A percentile compares a stretch with the other conserved stretches of the same genome.
Evolutionary conservation across 306 rosid species (phyloP).

Genomic region (Argentina anserina): DNA sequence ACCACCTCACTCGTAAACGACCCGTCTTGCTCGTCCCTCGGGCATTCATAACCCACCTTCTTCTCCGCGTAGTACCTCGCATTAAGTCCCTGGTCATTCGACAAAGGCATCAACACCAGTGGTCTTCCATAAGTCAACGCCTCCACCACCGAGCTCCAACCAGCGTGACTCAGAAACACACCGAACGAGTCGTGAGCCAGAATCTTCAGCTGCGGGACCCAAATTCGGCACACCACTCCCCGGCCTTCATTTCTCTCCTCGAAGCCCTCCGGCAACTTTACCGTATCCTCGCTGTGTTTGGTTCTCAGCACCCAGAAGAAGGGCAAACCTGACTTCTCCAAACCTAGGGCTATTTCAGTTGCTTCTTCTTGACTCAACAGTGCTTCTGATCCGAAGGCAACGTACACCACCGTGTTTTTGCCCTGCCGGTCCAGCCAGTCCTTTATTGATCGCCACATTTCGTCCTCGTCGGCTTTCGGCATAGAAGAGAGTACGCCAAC

Average conservation of each 20-base stretch:
- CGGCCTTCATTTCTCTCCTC: constrained; percentile 33
- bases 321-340: constrained; percentile 33
- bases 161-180: constrained; percentile 42
- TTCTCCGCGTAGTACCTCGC: constrained; percentile 39
- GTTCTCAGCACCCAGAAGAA: constrained; percentile 41
- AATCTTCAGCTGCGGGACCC: constrained; percentile 45
- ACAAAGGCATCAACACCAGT: constrained; percentile 23
- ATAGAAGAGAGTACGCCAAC: constrained; percentile 16
- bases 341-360: constrained; percentile 37
- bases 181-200: constrained; percentile 36
- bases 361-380: constrained; percentile 19
- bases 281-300: constrained; percentile 12
- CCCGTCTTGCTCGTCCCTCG: constrained; percentile 33
- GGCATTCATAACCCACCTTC: constrained; percentile 30
- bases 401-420: constrained; percentile 34
- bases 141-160: constrained; percentile 47
- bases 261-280: constrained; percentile 42
- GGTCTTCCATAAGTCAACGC: constrained; percentile 23
- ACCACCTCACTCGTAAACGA: constrained; percentile 28
- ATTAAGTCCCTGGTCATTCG: constrained; percentile 26
- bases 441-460: background rate
- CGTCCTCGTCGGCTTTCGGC: background rate
- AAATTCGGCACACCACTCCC: constrained; percentile 36
- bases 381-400: constrained; percentile 51
- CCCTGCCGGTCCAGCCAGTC: constrained; percentile 40